Conservation (phyloP, 768 basidiomycete genomes). For the Suillus subalutaceus region DNA sequence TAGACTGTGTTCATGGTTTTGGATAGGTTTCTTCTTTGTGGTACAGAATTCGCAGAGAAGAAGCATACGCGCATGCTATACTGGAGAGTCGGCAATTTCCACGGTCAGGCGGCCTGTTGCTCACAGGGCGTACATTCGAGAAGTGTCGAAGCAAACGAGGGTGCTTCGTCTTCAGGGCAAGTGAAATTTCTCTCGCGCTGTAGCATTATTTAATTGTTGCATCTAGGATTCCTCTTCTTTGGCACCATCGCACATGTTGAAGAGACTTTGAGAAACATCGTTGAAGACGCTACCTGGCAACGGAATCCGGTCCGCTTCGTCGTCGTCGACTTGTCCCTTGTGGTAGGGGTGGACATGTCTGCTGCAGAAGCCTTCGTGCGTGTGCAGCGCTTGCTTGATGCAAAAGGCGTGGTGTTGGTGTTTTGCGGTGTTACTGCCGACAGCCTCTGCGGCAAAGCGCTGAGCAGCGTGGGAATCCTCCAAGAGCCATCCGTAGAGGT, state of each 20-base stretch:
- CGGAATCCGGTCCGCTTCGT: slow-evolving; percentile 85
- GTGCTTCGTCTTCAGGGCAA: slow-evolving; percentile 84
- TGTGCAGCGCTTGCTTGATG: slow-evolving; percentile 77
- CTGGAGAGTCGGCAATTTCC: slow-evolving; percentile 83
- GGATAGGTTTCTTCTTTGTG: slow-evolving; percentile 90
- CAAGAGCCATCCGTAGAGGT: slow-evolving; percentile 79
- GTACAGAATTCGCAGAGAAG: slow-evolving; percentile 86
- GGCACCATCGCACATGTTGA: slow-evolving; percentile 93
- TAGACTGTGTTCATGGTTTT: background rate
- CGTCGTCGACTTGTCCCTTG: slow-evolving; percentile 83
- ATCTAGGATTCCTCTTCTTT: slow-evolving; percentile 81
- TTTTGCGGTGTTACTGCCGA: slow-evolving; percentile 80
- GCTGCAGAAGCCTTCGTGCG: slow-evolving; percentile 95
- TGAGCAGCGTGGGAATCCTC: slow-evolving; percentile 80
- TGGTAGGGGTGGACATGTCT: slow-evolving; percentile 91
- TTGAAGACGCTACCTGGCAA: slow-evolving; percentile 73
- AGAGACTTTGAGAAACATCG: slow-evolving; percentile 75
- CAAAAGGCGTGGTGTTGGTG: slow-evolving; percentile 80
- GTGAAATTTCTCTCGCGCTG: slow-evolving; percentile 4
- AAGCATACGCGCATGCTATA: slow-evolving; percentile 83
- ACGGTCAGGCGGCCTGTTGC: slow-evolving; percentile 88
- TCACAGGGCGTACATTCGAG: slow-evolving; percentile 89
- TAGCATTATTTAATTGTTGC: background rate
- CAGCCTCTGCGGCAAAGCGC: slow-evolving; percentile 67
- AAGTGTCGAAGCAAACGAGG: slow-evolving; percentile 89